Evolutionary conservation across 73 alveolate species (phyloP), one percentile per base, ranked within the genome.

Genomic region (Loxodes magnus): DNA sequence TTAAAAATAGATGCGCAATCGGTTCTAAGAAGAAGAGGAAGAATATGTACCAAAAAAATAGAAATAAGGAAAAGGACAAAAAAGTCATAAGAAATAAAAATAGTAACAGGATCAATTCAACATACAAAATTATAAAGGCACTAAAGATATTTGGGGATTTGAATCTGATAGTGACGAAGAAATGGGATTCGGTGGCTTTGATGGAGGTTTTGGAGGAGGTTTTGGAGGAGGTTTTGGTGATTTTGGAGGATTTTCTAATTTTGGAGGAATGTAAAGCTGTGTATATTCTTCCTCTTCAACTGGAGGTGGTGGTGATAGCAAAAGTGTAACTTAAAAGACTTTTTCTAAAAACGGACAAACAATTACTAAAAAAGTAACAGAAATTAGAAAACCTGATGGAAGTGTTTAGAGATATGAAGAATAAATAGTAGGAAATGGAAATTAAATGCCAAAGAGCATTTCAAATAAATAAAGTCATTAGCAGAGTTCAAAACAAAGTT

Each of bases 281-380:
- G 71, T 71, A 25, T 79, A 74, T 37, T 54, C 44, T 44, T 56
- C 61, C 50, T 35, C 64, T 24, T 58, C 30, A 60, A 54, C 57
- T 52, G 35, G 74, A 2, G 50, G 51, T 20, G 79, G 78, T 5
- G 76, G 69, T 2, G 90, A 70, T n/a, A 71, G 74, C 23, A 74
- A 67, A 25, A 71, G 76, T 39, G 79, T 82, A 26, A 71, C 58
- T 35, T 74, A 87, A 5, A 35, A 49, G 52, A 84, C 88, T 3
- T 71, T 62, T 23, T 34, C 67, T 38, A 71, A 84, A 19, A 60
- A 74, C 51, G 93, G 96, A 16, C 58, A 77, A 61, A 67, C 39
- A 30, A 70, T 74, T 5, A 84, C 88, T 7, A 68, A 38, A 58
- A 79, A 90, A 5, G 87, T 72, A 74, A 84, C 82, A 31, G 79